A percentile compares a stretch with the other conserved stretches of the same genome.
Conservation (phyloP, 176 grass and related monocot species). For the Cenchrus fungigraminus region DNA sequence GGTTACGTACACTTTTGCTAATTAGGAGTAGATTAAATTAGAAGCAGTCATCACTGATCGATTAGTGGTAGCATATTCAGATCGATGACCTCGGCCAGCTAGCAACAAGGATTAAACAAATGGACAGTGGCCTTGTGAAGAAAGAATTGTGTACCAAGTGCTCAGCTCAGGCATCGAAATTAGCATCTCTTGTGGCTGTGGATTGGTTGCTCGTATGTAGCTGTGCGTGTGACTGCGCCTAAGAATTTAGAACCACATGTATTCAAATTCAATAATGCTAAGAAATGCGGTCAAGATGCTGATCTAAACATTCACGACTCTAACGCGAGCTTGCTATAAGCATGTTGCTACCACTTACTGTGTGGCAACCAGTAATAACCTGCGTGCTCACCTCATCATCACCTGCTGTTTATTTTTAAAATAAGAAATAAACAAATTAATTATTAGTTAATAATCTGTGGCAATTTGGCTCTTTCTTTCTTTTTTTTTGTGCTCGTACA, state of each 20-base stretch:
- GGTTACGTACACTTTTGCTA: background rate
- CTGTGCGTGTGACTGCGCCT: background rate
- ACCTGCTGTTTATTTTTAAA: too few relatives aligned
- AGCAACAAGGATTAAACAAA: background rate
- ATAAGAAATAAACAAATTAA: background rate
- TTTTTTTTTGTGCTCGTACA: background rate
- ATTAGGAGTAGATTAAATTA: background rate
- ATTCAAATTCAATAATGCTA: background rate
- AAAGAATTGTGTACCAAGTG: background rate
- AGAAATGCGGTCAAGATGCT: background rate
- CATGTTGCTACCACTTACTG: too few relatives aligned
- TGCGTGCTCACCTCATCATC: background rate
- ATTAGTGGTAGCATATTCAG: background rate
- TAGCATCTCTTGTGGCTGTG: background rate
- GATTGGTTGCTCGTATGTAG: conserved; percentile 2
- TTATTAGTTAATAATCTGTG: background rate
- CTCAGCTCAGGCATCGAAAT: conserved; percentile 17
- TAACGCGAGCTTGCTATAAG: background rate
- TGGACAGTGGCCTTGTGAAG: background rate
- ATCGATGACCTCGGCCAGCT: conserved; percentile 43
- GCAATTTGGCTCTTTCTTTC: background rate
- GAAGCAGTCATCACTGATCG: background rate
- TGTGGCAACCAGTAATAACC: background rate
- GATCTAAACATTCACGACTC: background rate
- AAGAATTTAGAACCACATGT: conserved; percentile 6